Evolutionary conservation across 805 yeast genomes (phyloP).

Genomic region (Candida patagonica): DNA sequence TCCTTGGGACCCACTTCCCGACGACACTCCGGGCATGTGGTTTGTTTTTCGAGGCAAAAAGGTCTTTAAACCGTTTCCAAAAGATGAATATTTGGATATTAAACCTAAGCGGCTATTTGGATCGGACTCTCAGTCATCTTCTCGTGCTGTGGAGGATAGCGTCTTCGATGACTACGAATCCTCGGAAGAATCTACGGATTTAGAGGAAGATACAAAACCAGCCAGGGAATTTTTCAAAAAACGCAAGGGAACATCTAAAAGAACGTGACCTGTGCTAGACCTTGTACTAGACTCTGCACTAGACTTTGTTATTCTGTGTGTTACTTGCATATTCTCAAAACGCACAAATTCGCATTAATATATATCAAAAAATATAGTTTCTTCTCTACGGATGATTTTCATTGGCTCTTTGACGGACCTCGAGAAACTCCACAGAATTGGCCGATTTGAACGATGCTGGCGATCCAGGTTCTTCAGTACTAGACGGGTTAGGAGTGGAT

Average conservation of each 20-base stretch:
- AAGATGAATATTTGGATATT: constrained; percentile 10
- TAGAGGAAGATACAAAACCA: constrained; percentile 7
- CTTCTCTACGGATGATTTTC: too few species aligned
- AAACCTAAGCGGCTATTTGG: constrained; percentile 18
- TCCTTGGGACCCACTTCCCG: constrained; percentile 15
- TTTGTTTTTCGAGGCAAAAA: constrained; percentile 30
- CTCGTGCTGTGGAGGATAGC: not conserved
- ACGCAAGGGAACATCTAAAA: too few species aligned
- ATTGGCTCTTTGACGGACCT: too few species aligned
- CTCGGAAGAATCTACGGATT: constrained; percentile 13
- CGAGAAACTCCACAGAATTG: too few species aligned
- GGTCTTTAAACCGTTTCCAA: constrained; percentile 28
- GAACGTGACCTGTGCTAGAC: too few species aligned
- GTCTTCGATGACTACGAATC: not conserved
- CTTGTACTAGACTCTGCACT: too few species aligned
- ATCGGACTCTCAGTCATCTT: not conserved
- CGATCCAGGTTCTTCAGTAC: not conserved
- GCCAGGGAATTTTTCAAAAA: too few species aligned
- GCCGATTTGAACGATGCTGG: constrained; percentile 1
- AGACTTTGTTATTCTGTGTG: too few species aligned
- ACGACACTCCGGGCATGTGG: constrained; percentile 27
- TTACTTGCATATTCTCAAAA: too few species aligned
- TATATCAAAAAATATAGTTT: too few species aligned
- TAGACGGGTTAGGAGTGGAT: not conserved
- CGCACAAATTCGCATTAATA: too few species aligned